Evolutionary conservation across 1,284 basidiomycete genomes (phyloP).

Genomic region (Sanghuangporus sanghuang): DNA sequence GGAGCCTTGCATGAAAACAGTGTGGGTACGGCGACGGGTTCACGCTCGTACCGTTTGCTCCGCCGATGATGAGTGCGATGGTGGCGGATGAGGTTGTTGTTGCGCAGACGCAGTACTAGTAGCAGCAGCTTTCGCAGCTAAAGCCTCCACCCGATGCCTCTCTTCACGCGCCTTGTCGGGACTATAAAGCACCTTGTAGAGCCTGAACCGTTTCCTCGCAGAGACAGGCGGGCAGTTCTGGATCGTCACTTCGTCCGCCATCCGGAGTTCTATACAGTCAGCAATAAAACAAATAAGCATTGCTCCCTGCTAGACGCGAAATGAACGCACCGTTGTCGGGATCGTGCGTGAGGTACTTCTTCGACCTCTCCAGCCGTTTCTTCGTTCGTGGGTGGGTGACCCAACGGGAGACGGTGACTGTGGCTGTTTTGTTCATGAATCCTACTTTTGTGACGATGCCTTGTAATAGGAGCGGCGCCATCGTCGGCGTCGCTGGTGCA

Average conservation of each 20-base stretch:
- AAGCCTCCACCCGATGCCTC: conserved; percentile 1
- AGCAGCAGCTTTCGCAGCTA: not conserved
- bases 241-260: conserved; percentile 67
- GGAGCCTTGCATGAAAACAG: no score
- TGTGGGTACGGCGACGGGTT: no score
- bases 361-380: conserved; percentile 70
- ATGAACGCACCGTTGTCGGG: conserved; percentile 50
- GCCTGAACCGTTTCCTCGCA: conserved; percentile 65
- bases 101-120: not conserved
- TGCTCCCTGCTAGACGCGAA: not conserved
- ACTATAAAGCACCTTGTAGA: conserved; percentile 61
- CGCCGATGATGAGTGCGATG: not conserved
- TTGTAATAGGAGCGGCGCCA: conserved; percentile 71
- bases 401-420: conserved; percentile 70
- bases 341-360: conserved; percentile 74
- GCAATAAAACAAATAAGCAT: not conserved
- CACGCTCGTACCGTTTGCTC: not conserved
- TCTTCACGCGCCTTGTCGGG: conserved; percentile 55
- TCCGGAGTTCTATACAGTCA: conserved; percentile 45
- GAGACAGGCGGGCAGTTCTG: conserved; percentile 76
- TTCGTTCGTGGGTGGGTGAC: conserved; percentile 63
- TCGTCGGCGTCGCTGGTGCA: conserved; percentile 43
- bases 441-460: conserved; percentile 75
- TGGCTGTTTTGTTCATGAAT: conserved; percentile 77
- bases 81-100: not conserved